Base-by-base conservation (phyloP, 495 filamentous ascomycete genomes). In the Neurospora tetrasperma region DNA sequence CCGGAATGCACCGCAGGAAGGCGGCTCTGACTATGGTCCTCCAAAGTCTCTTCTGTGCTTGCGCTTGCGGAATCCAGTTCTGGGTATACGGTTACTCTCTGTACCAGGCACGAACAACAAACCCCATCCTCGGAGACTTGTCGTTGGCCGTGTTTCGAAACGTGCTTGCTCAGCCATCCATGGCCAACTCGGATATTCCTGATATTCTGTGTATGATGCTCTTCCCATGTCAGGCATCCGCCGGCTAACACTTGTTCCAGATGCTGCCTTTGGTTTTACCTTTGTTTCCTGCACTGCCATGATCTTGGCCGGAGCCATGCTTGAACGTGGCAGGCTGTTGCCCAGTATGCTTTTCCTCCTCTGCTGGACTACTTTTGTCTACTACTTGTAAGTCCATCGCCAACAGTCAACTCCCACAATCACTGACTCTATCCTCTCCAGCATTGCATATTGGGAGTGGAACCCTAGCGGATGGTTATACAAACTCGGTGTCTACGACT, bases 1-100 rank as follows among this genome's bases (percentile, higher is more conserved):
- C 92, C 40, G 95, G 95, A 79, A 90, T 98, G 35, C 93, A 95
- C 18, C 90, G 95, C 62, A 87, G 95, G 78, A 98, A 98, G 85
- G 96, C 93, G 0, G 95, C 95, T 38, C 86, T 98, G 54, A 96
- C 93, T 18, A 86, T 98, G 73, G 91, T 98, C 83, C 96, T 94
- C 92, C 89, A 96, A 20, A 93, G 91, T 70, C 88, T 97, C 79
- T 91, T 94, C 83, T 91, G 92, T n/a, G 88, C 89, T 27, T 93
- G 92, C 27, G 89, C 97, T 70, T 90, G 94, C 23, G 90, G 89
- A 31, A 96, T 97, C 83, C 94, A 98, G 79, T 98, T 94, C 93
- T 97, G 97, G 86, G 95, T 98, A 86, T 98, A 94, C 94, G 95
- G 95, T 69, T 98, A 96, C 81, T 96, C 93, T 3, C 84, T 98